A percentile compares a stretch with the other conserved stretches of the same genome.
Evolutionary conservation across 305 asterid genomes (phyloP).

Genomic region (Solanum aculeatissimum): DNA sequence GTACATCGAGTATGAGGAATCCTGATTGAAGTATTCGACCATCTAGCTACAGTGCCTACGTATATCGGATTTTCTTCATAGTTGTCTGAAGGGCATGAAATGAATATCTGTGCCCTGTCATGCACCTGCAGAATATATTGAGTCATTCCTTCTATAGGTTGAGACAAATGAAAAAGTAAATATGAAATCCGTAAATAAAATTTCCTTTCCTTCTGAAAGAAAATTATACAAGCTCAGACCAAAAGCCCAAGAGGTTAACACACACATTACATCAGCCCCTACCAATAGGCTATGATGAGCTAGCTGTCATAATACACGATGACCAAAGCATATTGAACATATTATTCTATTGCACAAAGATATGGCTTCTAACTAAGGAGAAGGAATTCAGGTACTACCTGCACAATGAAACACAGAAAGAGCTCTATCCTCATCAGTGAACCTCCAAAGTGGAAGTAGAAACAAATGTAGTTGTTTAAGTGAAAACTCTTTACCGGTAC

Average conservation of each 20-base stretch:
- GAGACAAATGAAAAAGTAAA: not conserved
- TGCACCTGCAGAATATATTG: constrained; percentile 50
- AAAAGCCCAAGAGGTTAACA: not conserved
- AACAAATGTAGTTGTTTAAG: not conserved
- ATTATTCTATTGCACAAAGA: not conserved
- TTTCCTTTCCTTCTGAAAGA: not conserved
- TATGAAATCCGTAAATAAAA: not conserved
- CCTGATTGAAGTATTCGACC: constrained; percentile 56
- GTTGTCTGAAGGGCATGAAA: constrained; percentile 49
- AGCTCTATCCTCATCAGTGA: not conserved
- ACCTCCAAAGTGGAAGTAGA: not conserved
- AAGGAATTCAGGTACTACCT: not conserved
- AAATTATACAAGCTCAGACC: not conserved
- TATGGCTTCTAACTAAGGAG: not conserved
- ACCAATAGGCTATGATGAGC: not conserved
- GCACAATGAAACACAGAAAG: not conserved
- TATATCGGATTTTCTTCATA: constrained; percentile 42
- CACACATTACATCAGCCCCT: not conserved
- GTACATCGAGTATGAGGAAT: constrained; percentile 46
- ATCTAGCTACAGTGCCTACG: constrained; percentile 55
- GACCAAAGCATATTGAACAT: not conserved
- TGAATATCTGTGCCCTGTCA: constrained; percentile 89
- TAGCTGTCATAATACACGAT: not conserved
- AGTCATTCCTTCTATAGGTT: not conserved
- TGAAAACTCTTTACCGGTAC: not conserved